Base-by-base conservation (phyloP, 371 early-diverging fungal species). In the Mortierella sp. region DNA sequence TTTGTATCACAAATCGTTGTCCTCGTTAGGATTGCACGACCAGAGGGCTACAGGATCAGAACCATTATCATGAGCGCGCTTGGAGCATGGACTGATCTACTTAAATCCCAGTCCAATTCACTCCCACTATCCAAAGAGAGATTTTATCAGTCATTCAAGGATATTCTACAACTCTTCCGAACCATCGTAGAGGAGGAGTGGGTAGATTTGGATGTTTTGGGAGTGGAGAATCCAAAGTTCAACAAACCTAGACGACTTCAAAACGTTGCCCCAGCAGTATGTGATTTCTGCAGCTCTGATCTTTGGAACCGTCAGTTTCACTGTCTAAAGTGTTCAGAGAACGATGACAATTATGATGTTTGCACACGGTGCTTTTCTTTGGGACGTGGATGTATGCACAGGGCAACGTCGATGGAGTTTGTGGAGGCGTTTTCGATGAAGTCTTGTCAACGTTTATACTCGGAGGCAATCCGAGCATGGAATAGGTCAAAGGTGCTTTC, bases 291-390 rank as follows among this genome's bases (percentile, higher is more conserved):
- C 64, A 64, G 40, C 5, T 57, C 77, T 18, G 84, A 85, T 51
- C 35, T 85, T 22, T 85, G 83, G 84, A 85, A 77, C 40, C 73
- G 75, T 6, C 77, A 76, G 26, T 54, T 91, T 87, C 68, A 95
- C 75, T 39, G 91, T 85, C 9, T 26, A 9, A 40, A 37, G 12
- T 81, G 83, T 45, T 18, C 45, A 0, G 45, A 62, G 16, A 67
- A 64, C 6, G 61, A 45, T 0, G 73, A 69, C 32, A 45, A 54
- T 30, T 81, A 81, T 28, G 83, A 81, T 22, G 28, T 75, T 20
- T 81, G 83, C 47, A 51, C 62, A 2, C 47, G 63, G 3, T 81
- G 83, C 24, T 75, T 57, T 22, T 35, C 59, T 18, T 59, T 69
- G 3, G 83, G 83, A n/a, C 83, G 83, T 40, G 83, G 83, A 0